A percentile compares a stretch with the other conserved stretches of the same genome.
These are phyloP conservation scores for Curvularia verruculosa DNA, from an alignment of 2,329 filamentous ascomycete species.

Conservation along the genomic window DNA sequence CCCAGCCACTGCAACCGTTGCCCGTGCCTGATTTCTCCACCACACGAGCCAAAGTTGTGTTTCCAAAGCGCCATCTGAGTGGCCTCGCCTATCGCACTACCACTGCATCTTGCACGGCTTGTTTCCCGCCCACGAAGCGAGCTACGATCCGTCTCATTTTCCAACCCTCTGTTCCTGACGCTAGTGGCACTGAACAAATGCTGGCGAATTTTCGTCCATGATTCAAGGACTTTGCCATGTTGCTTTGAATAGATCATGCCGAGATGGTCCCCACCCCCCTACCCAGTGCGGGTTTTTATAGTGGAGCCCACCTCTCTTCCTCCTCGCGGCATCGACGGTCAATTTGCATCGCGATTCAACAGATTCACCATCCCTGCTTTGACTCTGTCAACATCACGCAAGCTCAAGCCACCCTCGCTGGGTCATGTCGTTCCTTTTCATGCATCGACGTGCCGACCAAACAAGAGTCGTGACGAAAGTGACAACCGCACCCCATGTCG, in stretches of 20 bases:
- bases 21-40: neutral
- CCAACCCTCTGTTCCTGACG: slow-evolving; percentile 7
- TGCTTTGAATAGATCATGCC: neutral
- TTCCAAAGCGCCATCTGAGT: neutral
- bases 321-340: neutral
- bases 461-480: slow-evolving; percentile 13
- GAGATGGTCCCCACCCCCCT: neutral
- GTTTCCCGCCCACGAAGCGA: slow-evolving; percentile 5
- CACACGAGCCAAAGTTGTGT: neutral
- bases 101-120: neutral
- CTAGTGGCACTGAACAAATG: neutral
- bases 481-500: slow-evolving; percentile 9
- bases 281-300: neutral
- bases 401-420: neutral
- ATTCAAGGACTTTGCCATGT: neutral
- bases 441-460: neutral
- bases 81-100: slow-evolving; percentile 5
- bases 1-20: neutral
- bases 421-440: neutral
- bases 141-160: slow-evolving; percentile 8
- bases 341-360: neutral
- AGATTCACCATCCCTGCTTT: neutral
- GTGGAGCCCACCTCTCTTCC: neutral
- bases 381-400: neutral
- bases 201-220: neutral